These are phyloP conservation scores for Aspergillus taichungensis DNA, from an alignment of 495 filamentous ascomycete genomes.

Conservation along the genomic window DNA sequence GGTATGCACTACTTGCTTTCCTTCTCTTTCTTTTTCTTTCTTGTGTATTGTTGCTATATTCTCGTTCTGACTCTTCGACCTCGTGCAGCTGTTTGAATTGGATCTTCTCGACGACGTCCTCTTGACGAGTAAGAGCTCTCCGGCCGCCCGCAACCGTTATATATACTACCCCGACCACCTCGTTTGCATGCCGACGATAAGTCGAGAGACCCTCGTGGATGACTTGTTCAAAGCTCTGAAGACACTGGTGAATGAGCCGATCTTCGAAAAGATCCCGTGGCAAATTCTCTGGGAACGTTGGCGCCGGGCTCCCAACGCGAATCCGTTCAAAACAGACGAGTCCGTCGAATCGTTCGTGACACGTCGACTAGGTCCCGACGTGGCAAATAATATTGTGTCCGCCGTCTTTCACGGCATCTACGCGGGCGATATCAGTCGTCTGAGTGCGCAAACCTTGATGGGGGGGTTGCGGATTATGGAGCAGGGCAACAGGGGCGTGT, in stretches of 20 bases:
- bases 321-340: constrained; percentile 45
- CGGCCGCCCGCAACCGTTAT: constrained; percentile 56
- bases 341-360: constrained; percentile 63
- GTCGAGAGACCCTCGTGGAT: constrained; percentile 13
- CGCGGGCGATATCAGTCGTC: constrained; percentile 77
- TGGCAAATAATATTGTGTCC: constrained; percentile 70
- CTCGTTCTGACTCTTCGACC: too few relatives aligned
- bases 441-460: constrained; percentile 61
- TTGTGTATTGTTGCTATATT: too few relatives aligned
- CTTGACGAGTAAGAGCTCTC: constrained; percentile 38
- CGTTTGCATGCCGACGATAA: constrained; percentile 53
- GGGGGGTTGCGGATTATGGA: constrained; percentile 47
- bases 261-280: constrained; percentile 45
- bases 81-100: constrained; percentile 52
- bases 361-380: constrained; percentile 41
- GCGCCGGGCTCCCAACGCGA: constrained; percentile 13
- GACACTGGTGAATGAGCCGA: constrained; percentile 49
- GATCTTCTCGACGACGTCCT: constrained; percentile 54
- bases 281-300: constrained; percentile 34
- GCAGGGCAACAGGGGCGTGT: constrained; percentile 13
- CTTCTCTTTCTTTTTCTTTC: too few relatives aligned
- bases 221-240: constrained; percentile 14
- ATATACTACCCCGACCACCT: constrained; percentile 91
- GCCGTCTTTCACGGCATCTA: constrained; percentile 84
- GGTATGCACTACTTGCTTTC: constrained; percentile 31